Evolutionary conservation across 495 filamentous ascomycete species (phyloP).

Genomic region (Cercophora scortea): DNA sequence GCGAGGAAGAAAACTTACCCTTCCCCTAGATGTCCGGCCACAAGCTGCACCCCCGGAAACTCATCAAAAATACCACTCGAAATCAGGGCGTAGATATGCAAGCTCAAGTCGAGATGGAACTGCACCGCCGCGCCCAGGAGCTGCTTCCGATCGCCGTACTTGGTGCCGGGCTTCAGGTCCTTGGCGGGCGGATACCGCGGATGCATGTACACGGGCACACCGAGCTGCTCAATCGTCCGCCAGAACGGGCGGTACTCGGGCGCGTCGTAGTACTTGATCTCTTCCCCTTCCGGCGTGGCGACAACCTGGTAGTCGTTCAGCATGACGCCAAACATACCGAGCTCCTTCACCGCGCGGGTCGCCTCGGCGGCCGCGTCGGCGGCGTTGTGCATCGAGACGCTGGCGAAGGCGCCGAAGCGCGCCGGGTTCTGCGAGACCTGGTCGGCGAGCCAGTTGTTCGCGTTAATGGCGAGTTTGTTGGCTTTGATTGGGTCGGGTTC

Average conservation of each 20-base stretch:
- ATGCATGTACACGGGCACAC: constrained; percentile 58
- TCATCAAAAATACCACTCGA: constrained; percentile 42
- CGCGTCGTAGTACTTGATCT: constrained; percentile 53
- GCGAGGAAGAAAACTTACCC: constrained; percentile 18
- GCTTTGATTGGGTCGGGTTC: constrained; percentile 33
- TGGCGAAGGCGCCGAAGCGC: constrained; percentile 50
- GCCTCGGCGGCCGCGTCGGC: constrained; percentile 48
- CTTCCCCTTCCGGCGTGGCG: constrained; percentile 22
- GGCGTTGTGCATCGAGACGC: constrained; percentile 34
- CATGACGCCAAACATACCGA: constrained; percentile 51
- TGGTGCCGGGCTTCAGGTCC: constrained; percentile 15
- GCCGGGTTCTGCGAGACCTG: constrained; percentile 42
- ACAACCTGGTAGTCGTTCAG: constrained; percentile 47
- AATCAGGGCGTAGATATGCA: constrained; percentile 27
- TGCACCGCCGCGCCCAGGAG: constrained; percentile 26
- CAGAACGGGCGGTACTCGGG: constrained; percentile 51
- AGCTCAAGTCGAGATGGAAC: constrained; percentile 31
- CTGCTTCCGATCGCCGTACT: constrained; percentile 20
- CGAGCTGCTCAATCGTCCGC: constrained; percentile 46
- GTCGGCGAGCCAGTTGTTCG: constrained; percentile 52
- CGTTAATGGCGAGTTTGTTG: constrained; percentile 29
- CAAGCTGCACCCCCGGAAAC: constrained; percentile 48
- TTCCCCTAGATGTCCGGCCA: constrained; percentile 57
- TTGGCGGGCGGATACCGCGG: constrained; percentile 34
- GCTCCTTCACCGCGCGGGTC: constrained; percentile 43